Evolutionary conservation across 169 alveolate species (phyloP).

Genomic region (Eimeria praecox): DNA sequence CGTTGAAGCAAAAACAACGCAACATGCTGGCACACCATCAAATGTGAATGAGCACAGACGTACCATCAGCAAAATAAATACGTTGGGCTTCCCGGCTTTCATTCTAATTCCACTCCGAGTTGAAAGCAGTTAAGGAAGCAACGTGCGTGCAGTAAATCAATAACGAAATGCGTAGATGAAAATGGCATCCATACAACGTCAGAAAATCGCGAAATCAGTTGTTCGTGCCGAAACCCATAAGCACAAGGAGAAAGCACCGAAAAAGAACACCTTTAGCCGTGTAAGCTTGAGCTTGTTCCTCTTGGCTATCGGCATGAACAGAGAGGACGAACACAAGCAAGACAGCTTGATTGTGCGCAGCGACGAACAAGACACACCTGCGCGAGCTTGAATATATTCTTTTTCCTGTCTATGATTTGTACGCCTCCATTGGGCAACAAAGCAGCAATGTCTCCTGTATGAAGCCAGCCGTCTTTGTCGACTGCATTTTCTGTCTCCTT

Average conservation of each 20-base stretch:
- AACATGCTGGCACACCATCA: neutral
- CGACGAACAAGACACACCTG: constrained; percentile 83
- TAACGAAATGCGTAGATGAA: neutral
- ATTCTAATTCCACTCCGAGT: neutral
- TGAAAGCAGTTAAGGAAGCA: neutral
- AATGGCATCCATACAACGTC: neutral
- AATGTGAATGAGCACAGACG: neutral
- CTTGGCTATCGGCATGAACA: neutral
- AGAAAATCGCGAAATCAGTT: too few relatives aligned
- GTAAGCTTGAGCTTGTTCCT: neutral
- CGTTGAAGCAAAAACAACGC: neutral
- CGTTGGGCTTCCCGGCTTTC: neutral
- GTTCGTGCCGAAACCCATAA: too few relatives aligned
- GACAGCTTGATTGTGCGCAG: neutral
- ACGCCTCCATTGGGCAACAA: constrained; percentile 83
- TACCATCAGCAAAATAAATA: neutral
- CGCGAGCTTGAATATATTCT: constrained; percentile 96
- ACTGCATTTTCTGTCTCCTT: constrained; percentile 90
- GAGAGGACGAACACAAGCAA: neutral
- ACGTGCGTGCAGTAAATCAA: neutral
- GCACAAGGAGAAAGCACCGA: neutral
- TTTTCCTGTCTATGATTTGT: constrained; percentile 96
- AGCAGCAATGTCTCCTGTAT: constrained; percentile 95
- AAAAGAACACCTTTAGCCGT: neutral
- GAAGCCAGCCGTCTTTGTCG: constrained; percentile 95